Conservation (phyloP, 208 protist genomes). For the Leptomonas pyrrhocoris region DNA sequence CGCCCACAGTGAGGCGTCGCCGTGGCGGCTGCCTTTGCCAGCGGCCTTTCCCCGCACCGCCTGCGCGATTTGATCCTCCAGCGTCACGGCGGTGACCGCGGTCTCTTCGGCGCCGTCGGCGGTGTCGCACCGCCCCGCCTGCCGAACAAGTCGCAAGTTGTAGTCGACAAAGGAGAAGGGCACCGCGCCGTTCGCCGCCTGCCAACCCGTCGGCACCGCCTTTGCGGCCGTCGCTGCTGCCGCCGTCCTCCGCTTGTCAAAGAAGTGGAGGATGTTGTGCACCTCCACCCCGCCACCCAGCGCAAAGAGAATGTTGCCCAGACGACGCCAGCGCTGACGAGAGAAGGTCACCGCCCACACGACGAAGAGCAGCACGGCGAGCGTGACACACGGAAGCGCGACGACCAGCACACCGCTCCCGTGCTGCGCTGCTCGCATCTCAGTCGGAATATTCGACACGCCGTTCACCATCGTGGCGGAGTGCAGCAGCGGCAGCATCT, state of each 20-base stretch:
- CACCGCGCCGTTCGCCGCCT: neutral
- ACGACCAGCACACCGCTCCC: constrained; percentile 32
- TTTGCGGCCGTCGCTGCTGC: neutral
- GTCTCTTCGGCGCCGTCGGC: constrained; percentile 1
- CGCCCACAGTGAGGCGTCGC: constrained; percentile 21
- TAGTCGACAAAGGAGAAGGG: constrained; percentile 27
- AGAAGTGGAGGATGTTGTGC: constrained; percentile 6
- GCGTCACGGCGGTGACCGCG: neutral
- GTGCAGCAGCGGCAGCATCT: constrained; percentile 39
- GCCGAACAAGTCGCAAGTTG: constrained; percentile 21
- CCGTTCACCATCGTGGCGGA: constrained; percentile 5
- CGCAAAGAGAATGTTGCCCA: constrained; percentile 9
- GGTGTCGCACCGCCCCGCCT: neutral
- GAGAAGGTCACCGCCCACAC: constrained; percentile 19
- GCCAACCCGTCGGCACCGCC: neutral
- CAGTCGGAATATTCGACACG: neutral
- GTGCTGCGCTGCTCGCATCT: neutral
- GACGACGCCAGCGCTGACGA: constrained; percentile 1
- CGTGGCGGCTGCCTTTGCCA: constrained; percentile 17
- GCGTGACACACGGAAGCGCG: constrained; percentile 18
- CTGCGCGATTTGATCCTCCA: constrained; percentile 17
- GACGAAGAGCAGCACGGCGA: constrained; percentile 12
- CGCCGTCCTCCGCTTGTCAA: neutral
- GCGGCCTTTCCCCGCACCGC: constrained; percentile 19
- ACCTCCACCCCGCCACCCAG: constrained; percentile 16